phyloP scores from a whole-genome alignment of 192 early-diverging fungal species.

The Globomyces pollinis-pini region DNA sequence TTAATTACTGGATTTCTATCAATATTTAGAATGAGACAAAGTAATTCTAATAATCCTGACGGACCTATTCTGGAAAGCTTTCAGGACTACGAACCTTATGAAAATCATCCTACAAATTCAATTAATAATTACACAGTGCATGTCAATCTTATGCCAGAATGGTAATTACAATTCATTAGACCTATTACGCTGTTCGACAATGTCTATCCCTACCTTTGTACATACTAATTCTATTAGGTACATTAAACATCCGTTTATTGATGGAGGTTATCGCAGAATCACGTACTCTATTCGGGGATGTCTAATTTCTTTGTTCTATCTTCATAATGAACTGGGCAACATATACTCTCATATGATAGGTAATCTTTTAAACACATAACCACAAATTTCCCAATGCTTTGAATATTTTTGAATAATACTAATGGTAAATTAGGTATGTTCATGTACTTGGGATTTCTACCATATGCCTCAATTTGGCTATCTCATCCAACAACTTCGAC shows the following conservation, averaged over 20 bases:
- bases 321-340: slow-evolving; percentile 93
- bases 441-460: background rate
- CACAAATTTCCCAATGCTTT: no score
- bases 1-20: no score
- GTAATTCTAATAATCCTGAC: no score
- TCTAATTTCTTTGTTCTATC: slow-evolving; percentile 65
- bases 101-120: slow-evolving; percentile 3
- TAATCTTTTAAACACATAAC: slow-evolving; percentile 50
- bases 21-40: no score
- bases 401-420: no score
- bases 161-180: no score
- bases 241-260: slow-evolving; percentile 69
- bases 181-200: no score
- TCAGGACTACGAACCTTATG: slow-evolving; percentile 8
- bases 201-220: background rate
- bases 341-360: slow-evolving; percentile 80
- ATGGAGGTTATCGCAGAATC: slow-evolving; percentile 70
- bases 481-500: background rate
- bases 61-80: no score
- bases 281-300: slow-evolving; percentile 69
- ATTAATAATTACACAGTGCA: background rate
- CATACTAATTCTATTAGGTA: background rate
- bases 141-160: slow-evolving; percentile 12
- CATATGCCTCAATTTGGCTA: background rate
- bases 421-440: background rate